Evolutionary conservation across 176 grass and related monocot species (phyloP).

Genomic region (Juncus inflexus): DNA sequence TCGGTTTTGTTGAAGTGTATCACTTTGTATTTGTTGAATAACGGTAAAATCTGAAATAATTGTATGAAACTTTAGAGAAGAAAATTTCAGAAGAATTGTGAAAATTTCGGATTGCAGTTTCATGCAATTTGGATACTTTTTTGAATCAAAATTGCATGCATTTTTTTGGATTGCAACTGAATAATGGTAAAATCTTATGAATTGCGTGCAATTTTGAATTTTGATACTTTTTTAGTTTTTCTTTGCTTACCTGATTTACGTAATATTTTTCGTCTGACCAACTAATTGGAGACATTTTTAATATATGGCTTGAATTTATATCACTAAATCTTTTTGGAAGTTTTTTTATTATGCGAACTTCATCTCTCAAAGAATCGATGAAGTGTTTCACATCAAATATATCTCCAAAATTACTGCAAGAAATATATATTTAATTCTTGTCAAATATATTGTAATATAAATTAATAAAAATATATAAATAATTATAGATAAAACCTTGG

Average conservation of each 20-base stretch:
- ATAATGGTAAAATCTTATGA: not conserved
- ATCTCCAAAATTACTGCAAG: slow-evolving; percentile 72
- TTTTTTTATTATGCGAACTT: slow-evolving; percentile 68
- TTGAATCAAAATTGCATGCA: too few relatives aligned
- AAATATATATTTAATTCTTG: not conserved
- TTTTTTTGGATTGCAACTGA: too few relatives aligned
- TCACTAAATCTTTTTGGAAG: slow-evolving; percentile 53
- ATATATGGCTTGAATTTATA: slow-evolving; percentile 31
- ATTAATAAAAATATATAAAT: slow-evolving; percentile 19
- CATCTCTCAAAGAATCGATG: slow-evolving; percentile 70
- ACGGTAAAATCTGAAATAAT: slow-evolving; percentile 66
- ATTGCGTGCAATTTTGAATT: too few relatives aligned
- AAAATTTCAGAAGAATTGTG: slow-evolving; percentile 3
- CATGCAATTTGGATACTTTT: too few relatives aligned
- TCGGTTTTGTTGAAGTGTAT: slow-evolving; percentile 97
- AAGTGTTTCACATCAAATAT: slow-evolving; percentile 94
- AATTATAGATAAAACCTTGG: slow-evolving; percentile 48
- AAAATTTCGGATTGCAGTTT: slow-evolving; percentile 4
- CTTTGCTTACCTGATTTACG: slow-evolving; percentile 65
- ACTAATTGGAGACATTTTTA: slow-evolving; percentile 74
- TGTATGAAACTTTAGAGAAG: slow-evolving; percentile 1
- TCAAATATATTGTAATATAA: not conserved
- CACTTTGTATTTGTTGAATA: slow-evolving; percentile 73
- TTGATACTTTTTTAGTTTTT: too few relatives aligned
- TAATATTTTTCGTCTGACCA: slow-evolving; percentile 99